A percentile compares a stretch with the other conserved stretches of the same genome.
Evolutionary conservation across 805 yeast genomes (phyloP).

Genomic region (Wickerhamiella brachini): DNA sequence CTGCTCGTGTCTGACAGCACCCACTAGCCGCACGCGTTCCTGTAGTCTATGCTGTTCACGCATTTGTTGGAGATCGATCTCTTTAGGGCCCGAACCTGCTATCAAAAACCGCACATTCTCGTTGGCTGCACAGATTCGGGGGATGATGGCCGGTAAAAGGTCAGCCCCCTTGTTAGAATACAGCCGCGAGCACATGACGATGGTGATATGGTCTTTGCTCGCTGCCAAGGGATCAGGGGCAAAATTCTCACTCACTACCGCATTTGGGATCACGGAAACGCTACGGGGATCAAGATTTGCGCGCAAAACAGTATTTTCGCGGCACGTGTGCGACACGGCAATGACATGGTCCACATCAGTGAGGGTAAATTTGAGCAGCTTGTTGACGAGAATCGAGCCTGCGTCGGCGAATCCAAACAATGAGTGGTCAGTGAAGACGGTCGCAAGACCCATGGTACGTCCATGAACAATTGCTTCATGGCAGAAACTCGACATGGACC

Average conservation of each 20-base stretch:
- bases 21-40: constrained; percentile 73
- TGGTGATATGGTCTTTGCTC: constrained; percentile 36
- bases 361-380: constrained; percentile 65
- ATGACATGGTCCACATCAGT: constrained; percentile 84
- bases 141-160: constrained; percentile 68
- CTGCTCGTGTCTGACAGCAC: constrained; percentile 81
- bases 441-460: constrained; percentile 77
- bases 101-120: constrained; percentile 61
- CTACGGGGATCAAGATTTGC: constrained; percentile 64
- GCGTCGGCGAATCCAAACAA: constrained; percentile 86
- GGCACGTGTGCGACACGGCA: constrained; percentile 94
- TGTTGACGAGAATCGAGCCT: constrained; percentile 73
- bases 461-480: constrained; percentile 90
- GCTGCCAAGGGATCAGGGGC: constrained; percentile 17
- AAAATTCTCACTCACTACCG: constrained; percentile 80
- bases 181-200: constrained; percentile 80
- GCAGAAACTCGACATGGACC: constrained; percentile 71
- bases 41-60: constrained; percentile 74
- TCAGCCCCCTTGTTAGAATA: constrained; percentile 97
- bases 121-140: constrained; percentile 54
- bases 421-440: constrained; percentile 93
- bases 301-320: constrained; percentile 85
- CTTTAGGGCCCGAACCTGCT: constrained; percentile 97
- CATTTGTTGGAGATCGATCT: constrained; percentile 89
- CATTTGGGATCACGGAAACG: constrained; percentile 92